Evolutionary conservation across 768 basidiomycete genomes (phyloP).

Genomic region (Rhodotorula toruloides): DNA sequence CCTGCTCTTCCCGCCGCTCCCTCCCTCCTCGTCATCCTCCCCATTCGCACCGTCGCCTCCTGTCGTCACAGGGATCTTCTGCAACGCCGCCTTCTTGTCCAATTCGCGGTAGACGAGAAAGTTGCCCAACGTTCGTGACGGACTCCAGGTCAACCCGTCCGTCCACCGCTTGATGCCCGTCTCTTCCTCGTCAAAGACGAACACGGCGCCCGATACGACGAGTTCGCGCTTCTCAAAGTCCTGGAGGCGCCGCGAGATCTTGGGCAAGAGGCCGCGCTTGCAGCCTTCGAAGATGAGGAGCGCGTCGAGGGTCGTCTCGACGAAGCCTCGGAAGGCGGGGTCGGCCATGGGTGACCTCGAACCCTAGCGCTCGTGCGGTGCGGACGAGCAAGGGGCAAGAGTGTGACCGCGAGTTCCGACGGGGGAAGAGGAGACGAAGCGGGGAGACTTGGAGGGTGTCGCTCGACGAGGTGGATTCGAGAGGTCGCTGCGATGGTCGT

Average conservation of each 20-base stretch:
- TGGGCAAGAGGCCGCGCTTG: conserved; percentile 77
- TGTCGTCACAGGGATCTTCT: too few relatives aligned
- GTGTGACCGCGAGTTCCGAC: background rate
- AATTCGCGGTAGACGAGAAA: conserved; percentile 93
- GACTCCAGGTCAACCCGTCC: conserved; percentile 94
- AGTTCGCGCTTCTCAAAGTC: conserved; percentile 80
- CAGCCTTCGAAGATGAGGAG: conserved; percentile 96
- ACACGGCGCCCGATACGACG: conserved; percentile 88
- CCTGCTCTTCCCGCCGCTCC: conserved; percentile 45
- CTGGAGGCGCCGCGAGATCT: conserved; percentile 84
- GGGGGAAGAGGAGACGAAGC: conserved; percentile 2
- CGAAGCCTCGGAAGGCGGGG: conserved; percentile 60
- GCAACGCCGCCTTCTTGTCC: conserved; percentile 56
- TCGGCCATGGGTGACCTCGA: conserved; percentile 26
- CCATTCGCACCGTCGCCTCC: background rate
- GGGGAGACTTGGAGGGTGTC: background rate
- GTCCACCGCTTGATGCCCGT: conserved; percentile 89
- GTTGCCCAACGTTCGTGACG: conserved; percentile 85
- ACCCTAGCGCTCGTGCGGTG: too few relatives aligned
- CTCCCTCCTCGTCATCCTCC: background rate
- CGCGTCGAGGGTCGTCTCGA: conserved; percentile 90
- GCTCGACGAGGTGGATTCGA: conserved; percentile 15
- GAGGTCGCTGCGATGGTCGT: too few relatives aligned
- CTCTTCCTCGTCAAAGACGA: conserved; percentile 95
- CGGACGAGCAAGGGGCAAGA: conserved; percentile 4